Percentiles rank a stretch among this genome's conserved stretches.
Evolutionary conservation across 345 rosid species (phyloP).

Genomic region (Populus euphratica): DNA sequence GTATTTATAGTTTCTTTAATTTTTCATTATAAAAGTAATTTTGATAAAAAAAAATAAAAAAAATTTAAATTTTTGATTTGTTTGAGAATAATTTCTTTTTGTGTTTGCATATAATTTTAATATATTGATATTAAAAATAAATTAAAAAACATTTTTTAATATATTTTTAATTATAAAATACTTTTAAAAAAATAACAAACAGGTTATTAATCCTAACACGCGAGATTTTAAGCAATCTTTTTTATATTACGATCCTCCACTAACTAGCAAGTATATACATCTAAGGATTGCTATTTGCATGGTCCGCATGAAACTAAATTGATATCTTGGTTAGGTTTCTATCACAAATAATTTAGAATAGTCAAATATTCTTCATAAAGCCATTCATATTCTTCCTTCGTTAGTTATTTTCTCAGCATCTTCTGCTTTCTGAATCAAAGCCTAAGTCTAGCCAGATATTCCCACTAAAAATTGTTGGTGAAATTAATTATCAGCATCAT

Average conservation of each 20-base stretch:
- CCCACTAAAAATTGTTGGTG: not conserved
- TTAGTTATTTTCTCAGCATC: not conserved
- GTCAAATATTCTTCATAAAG: not conserved
- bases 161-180: too few relatives aligned
- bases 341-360: not conserved
- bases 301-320: not conserved
- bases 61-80: too few relatives aligned
- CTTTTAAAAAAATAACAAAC: too few relatives aligned
- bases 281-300: not conserved
- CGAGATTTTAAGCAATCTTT: too few relatives aligned
- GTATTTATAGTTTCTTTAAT: too few relatives aligned
- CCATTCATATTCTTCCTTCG: not conserved
- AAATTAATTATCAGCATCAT: not conserved
- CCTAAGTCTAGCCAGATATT: not conserved
- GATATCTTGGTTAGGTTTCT: not conserved
- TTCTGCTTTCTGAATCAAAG: not conserved
- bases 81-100: too few relatives aligned
- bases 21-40: too few relatives aligned
- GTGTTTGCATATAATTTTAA: rapidly evolving
- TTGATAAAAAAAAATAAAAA: too few relatives aligned
- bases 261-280: not conserved
- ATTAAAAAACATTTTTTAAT: too few relatives aligned
- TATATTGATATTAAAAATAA: too few relatives aligned
- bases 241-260: too few relatives aligned
- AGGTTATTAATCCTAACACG: too few relatives aligned